Conservation (phyloP, 306 rosid genomes). For the Echinosophora koreensis region DNA sequence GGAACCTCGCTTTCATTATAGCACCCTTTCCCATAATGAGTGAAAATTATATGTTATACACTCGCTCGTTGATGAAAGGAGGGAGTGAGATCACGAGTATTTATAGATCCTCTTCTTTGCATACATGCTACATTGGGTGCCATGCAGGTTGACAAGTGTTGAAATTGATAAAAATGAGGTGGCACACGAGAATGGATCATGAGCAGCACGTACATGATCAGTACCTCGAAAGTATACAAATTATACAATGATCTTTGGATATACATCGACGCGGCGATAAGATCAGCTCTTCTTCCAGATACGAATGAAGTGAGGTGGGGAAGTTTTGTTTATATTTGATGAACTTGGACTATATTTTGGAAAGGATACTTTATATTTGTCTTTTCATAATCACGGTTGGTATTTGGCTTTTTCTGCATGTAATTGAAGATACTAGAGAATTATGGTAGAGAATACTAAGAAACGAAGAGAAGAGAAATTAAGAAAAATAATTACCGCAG, state of each 20-base stretch:
- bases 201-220: not conserved
- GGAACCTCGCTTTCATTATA: constrained; percentile 32
- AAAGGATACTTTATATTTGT: not conserved
- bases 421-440: no score
- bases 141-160: constrained; percentile 55
- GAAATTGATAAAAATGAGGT: constrained; percentile 28
- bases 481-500: no score
- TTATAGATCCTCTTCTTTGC: constrained; percentile 15
- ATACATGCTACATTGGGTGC: not conserved
- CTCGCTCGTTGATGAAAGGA: constrained; percentile 9
- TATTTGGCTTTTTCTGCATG: no score
- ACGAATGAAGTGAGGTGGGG: no score
- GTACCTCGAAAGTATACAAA: no score
- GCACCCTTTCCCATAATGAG: not conserved
- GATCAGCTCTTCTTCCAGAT: not conserved
- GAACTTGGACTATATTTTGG: not conserved
- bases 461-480: no score
- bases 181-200: not conserved
- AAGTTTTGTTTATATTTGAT: not conserved
- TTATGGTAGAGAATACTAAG: no score
- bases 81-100: not conserved
- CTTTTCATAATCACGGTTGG: no score
- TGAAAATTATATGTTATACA: no score
- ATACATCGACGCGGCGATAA: not conserved
- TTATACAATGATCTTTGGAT: not conserved